Conservation (phyloP, 1,139 yeast genomes). For the Candida tetrigidarum region DNA sequence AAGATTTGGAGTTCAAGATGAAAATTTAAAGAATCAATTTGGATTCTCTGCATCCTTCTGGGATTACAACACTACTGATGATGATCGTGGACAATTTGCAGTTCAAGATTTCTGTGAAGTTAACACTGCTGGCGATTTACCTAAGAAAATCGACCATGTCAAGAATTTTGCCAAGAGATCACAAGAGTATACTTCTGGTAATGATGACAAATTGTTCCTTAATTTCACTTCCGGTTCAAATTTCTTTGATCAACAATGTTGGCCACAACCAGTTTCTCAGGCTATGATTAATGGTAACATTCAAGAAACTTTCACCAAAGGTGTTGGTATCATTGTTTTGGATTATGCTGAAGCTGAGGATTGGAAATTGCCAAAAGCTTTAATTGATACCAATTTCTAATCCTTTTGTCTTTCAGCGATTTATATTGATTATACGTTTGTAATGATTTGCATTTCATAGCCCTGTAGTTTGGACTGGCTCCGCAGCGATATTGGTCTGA, state of each 20-base stretch:
- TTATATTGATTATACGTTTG: too few relatives aligned
- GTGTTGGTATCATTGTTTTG: conserved; percentile 63
- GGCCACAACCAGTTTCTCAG: conserved; percentile 73
- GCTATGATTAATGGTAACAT: conserved; percentile 54
- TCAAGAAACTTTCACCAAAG: conserved; percentile 53
- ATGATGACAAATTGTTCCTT: conserved; percentile 62
- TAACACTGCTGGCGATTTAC: conserved; percentile 52
- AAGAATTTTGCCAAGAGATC: conserved; percentile 62
- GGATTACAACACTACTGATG: conserved; percentile 68
- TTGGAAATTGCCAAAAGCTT: conserved; percentile 59
- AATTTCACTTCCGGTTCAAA: conserved; percentile 80
- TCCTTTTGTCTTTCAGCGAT: too few relatives aligned
- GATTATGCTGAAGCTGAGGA: conserved; percentile 69
- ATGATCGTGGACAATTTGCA: conserved; percentile 62
- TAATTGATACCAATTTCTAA: conserved; percentile 60
- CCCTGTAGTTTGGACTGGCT: too few relatives aligned
- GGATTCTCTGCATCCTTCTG: conserved; percentile 76
- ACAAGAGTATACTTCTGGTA: conserved; percentile 48
- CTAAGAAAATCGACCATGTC: conserved; percentile 60
- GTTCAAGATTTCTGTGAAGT: conserved; percentile 83
- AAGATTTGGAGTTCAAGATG: conserved; percentile 65
- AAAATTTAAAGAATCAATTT: conserved; percentile 46
- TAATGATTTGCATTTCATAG: too few relatives aligned
- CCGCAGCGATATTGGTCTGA: too few relatives aligned
- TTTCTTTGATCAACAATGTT: conserved; percentile 70